Percentiles rank a stretch among this genome's conserved stretches.
Conservation (phyloP, 225 moss, liverwort and hornwort genomes). For the Pleurozium schreberi region DNA sequence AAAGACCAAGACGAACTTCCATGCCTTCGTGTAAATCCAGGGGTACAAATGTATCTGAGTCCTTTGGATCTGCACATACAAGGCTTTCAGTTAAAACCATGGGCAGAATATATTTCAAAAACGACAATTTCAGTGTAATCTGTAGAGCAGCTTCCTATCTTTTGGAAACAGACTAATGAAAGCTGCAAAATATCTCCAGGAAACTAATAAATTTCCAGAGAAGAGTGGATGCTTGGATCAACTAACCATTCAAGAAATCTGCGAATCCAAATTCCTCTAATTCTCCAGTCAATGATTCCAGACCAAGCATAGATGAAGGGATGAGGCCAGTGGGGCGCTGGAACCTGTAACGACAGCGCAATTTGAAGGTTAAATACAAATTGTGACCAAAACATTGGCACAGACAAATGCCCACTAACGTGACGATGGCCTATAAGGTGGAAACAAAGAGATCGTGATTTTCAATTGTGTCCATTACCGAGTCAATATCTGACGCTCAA, state of each 20-base stretch:
- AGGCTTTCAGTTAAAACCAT: not conserved
- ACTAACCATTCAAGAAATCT: conserved; percentile 78
- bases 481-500: conserved; percentile 81
- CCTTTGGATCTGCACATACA: conserved; percentile 59
- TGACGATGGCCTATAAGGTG: not conserved
- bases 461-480: conserved; percentile 26
- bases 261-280: conserved; percentile 85
- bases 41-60: conserved; percentile 62
- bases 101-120: not conserved
- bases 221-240: not conserved
- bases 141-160: not conserved
- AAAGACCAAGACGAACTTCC: conserved; percentile 92
- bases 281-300: conserved; percentile 84
- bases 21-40: conserved; percentile 83
- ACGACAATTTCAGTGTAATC: not conserved
- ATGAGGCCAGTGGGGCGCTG: conserved; percentile 87
- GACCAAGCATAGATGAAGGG: conserved; percentile 89
- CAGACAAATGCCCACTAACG: not conserved
- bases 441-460: not conserved
- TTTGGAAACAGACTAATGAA: not conserved
- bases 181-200: not conserved
- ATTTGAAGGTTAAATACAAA: not conserved
- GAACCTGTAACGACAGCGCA: conserved; percentile 34
- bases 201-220: not conserved
- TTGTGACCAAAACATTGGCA: not conserved